phyloP scores from a whole-genome alignment of 2,329 filamentous ascomycete genomes.

The Davidsoniella neocaledoniae region DNA sequence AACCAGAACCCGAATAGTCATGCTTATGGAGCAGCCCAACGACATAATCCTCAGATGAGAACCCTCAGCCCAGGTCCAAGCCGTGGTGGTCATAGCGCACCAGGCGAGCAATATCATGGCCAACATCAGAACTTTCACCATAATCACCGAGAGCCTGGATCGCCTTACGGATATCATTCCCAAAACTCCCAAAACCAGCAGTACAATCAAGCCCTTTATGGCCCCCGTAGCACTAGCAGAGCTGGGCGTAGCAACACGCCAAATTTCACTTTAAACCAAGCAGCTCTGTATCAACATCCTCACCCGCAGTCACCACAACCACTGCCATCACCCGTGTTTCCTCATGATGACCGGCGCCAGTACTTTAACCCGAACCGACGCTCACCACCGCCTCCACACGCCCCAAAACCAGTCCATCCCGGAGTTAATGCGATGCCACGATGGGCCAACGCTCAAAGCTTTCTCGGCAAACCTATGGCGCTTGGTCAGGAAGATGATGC shows the following conservation, averaged over 20 bases:
- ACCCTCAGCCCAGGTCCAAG: not conserved
- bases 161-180: not conserved
- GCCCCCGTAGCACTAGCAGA: not conserved
- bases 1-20: not conserved
- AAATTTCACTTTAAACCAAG: too few species aligned
- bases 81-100: not conserved
- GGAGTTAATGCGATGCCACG: constrained; percentile 8
- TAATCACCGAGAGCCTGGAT: constrained; percentile 2
- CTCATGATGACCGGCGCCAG: constrained; percentile 8
- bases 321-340: not conserved
- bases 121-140: not conserved
- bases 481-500: not conserved
- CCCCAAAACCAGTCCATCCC: constrained; percentile 9
- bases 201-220: not conserved
- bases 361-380: constrained; percentile 6
- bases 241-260: not conserved
- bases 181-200: not conserved
- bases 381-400: constrained; percentile 10
- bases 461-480: constrained; percentile 1
- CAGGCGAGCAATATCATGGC: not conserved
- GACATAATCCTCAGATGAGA: not conserved
- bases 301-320: not conserved
- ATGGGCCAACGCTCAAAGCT: constrained; percentile 11
- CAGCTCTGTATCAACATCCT: too few species aligned
- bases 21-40: not conserved